These are phyloP conservation scores for Aspergillus flavus DNA, from an alignment of 2,329 filamentous ascomycete genomes.

Conservation along the genomic window DNA sequence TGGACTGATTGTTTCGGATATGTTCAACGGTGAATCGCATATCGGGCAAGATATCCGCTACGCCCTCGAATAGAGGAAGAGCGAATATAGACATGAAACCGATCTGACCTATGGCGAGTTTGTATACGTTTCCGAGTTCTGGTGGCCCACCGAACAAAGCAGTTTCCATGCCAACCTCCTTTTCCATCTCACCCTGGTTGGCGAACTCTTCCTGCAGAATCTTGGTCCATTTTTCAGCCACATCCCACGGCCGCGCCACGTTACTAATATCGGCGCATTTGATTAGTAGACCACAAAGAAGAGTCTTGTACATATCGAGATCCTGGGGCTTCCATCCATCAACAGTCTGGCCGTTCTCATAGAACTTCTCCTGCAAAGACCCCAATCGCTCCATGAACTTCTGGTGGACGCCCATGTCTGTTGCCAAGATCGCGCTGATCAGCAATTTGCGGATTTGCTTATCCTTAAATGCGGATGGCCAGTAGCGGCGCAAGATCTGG, in stretches of 20 bases:
- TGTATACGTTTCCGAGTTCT: conserved; percentile 79
- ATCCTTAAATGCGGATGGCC: conserved; percentile 80
- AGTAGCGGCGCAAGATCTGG: conserved; percentile 89
- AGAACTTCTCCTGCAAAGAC: conserved; percentile 77
- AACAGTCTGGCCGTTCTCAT: conserved; percentile 62
- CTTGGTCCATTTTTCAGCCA: conserved; percentile 85
- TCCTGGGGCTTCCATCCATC: conserved; percentile 78
- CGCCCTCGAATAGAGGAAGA: conserved; percentile 83
- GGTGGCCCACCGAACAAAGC: conserved; percentile 78
- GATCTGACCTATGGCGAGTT: conserved; percentile 84
- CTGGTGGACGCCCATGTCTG: conserved; percentile 96
- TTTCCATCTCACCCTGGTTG: conserved; percentile 89
- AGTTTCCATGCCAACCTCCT: conserved; percentile 81
- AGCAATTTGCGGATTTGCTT: conserved; percentile 81
- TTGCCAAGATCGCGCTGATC: conserved; percentile 97
- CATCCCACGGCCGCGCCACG: conserved; percentile 81
- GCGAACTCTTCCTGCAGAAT: conserved; percentile 96
- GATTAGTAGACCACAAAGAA: conserved; percentile 89
- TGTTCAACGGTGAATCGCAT: conserved; percentile 85
- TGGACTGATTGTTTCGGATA: conserved; percentile 72
- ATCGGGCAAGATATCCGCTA: conserved; percentile 80
- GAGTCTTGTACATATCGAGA: conserved; percentile 72
- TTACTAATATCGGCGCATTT: conserved; percentile 99
- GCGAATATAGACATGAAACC: conserved; percentile 98
- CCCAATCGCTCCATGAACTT: conserved; percentile 91